These are phyloP conservation scores for Euphorbia celastroides DNA, from an alignment of 441 rosid species.

Conservation along the genomic window DNA sequence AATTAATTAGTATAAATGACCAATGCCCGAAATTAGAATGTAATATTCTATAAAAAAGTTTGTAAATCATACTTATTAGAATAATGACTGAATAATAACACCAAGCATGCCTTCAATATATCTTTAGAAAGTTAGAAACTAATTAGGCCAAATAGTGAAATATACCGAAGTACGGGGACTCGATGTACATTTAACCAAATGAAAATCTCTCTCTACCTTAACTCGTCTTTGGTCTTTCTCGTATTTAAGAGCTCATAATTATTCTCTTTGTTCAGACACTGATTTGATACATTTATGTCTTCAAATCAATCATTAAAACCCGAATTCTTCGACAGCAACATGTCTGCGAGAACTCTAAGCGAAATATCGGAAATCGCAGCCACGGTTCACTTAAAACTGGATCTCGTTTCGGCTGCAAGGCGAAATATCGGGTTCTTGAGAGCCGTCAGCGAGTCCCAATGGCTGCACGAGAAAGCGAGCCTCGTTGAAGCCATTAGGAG, in stretches of 20 bases:
- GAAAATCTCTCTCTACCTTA: too few relatives aligned
- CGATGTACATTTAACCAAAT: too few relatives aligned
- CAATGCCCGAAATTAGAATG: too few relatives aligned
- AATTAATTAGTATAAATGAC: too few relatives aligned
- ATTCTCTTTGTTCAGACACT: conserved; percentile 6
- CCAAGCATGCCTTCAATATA: too few relatives aligned
- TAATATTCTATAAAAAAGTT: too few relatives aligned
- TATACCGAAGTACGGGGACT: too few relatives aligned
- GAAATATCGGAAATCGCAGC: conserved; percentile 47
- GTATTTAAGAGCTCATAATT: conserved; percentile 3
- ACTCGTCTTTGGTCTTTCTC: neutral
- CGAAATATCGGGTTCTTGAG: conserved; percentile 55
- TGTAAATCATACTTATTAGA: too few relatives aligned
- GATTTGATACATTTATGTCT: neutral
- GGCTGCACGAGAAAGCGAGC: conserved; percentile 56
- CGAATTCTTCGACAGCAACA: conserved; percentile 41
- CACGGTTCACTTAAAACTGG: conserved; percentile 39
- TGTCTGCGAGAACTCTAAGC: conserved; percentile 50
- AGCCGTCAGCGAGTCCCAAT: conserved; percentile 45
- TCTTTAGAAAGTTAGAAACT: too few relatives aligned
- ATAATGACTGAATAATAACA: too few relatives aligned
- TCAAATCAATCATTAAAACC: conserved; percentile 13
- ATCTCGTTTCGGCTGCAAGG: conserved; percentile 70
- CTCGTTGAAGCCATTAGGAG: conserved; percentile 57
- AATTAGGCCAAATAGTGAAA: too few relatives aligned